Conservation (phyloP, 352 stramenopile genomes). For the Phytophthora megakarya region DNA sequence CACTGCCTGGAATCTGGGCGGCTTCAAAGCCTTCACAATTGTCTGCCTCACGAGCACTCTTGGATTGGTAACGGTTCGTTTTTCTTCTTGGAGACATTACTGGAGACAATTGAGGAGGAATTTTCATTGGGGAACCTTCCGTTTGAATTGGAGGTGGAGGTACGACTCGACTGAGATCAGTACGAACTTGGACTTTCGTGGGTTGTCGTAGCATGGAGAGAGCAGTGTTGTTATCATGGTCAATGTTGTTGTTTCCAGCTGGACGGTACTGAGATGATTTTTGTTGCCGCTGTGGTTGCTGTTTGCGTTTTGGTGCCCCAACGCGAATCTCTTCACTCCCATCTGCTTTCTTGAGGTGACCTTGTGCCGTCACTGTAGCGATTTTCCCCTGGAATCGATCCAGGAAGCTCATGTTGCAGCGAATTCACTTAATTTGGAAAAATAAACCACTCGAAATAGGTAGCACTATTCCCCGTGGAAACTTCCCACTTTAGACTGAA, state of each 20-base stretch:
- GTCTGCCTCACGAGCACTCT: conserved; percentile 15
- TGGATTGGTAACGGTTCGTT: conserved; percentile 15
- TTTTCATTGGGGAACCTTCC: conserved; percentile 16
- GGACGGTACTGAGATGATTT: conserved; percentile 3
- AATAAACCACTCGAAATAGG: not conserved
- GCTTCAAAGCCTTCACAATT: conserved; percentile 29
- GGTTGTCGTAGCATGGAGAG: conserved; percentile 31
- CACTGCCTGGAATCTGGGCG: conserved; percentile 33
- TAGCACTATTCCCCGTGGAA: not conserved
- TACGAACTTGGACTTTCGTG: conserved; percentile 20
- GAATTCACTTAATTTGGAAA: not conserved
- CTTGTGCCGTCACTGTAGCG: conserved; percentile 78
- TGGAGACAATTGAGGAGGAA: conserved; percentile 1
- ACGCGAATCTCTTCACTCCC: conserved; percentile 84
- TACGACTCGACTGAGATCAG: conserved; percentile 3
- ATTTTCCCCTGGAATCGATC: conserved; percentile 87
- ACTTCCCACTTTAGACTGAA: not conserved
- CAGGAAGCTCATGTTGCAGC: conserved; percentile 76
- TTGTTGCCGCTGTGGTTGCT: conserved; percentile 20
- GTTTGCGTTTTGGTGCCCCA: conserved; percentile 63
- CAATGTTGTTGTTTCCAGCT: conserved; percentile 22
- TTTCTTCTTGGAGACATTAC: conserved; percentile 24
- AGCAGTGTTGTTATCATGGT: conserved; percentile 12
- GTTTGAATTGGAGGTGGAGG: conserved; percentile 16
- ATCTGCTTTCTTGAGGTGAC: conserved; percentile 77